Percentiles rank a stretch among this genome's conserved stretches.
Conservation (phyloP, 140 eudicot genomes). For the Erigeron philadelphicus region DNA sequence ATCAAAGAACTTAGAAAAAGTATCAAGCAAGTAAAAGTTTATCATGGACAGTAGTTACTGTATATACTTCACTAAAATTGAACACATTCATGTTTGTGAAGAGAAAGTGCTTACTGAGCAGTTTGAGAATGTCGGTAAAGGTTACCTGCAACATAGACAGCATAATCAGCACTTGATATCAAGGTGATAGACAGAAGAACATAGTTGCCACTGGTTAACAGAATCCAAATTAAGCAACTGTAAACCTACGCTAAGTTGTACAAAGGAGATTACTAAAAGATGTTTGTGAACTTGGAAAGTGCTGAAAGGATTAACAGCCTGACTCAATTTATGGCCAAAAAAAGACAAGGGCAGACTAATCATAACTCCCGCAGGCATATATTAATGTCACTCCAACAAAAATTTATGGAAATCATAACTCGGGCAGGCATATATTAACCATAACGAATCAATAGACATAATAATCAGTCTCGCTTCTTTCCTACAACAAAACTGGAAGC, state of each 20-base stretch:
- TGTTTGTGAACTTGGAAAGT: neutral
- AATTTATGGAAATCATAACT: neutral
- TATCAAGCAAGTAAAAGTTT: conserved; percentile 6
- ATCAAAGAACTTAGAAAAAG: neutral
- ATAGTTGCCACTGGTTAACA: too few species aligned
- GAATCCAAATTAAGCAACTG: conserved; percentile 1
- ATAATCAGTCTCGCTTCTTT: neutral
- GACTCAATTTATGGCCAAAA: conserved; percentile 6
- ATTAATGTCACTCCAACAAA: neutral
- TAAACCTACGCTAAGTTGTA: neutral
- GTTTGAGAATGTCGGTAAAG: conserved; percentile 76
- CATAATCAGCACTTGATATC: neutral
- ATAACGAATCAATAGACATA: neutral
- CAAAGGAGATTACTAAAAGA: neutral
- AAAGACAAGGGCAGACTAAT: neutral
- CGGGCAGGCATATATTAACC: neutral
- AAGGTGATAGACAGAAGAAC: neutral
- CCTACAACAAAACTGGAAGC: neutral
- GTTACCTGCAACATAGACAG: conserved; percentile 66
- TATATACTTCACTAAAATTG: neutral
- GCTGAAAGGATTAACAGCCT: neutral
- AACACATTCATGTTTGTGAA: neutral
- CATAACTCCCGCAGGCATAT: neutral
- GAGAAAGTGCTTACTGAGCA: conserved; percentile 51
- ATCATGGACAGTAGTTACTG: neutral